Evolutionary conservation across 108 stramenopile genomes (phyloP).

Genomic region (Heterococcus sp.): DNA sequence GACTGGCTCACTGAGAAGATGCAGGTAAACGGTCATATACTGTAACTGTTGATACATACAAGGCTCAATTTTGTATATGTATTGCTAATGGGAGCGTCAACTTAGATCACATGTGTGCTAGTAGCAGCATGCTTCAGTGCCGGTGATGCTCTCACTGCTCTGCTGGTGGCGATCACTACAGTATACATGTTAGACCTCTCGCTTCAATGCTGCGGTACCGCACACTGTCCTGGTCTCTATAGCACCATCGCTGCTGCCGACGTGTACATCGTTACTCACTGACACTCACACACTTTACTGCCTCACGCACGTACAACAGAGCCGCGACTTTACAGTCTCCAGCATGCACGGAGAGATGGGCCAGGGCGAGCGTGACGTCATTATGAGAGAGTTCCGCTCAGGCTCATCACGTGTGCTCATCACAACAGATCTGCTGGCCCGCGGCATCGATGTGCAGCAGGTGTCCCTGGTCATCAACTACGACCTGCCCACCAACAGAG

Average conservation of each 20-base stretch:
- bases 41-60: no score
- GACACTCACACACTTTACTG: not conserved
- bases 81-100: no score
- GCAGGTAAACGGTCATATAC: slow-evolving; percentile 14
- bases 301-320: slow-evolving; percentile 36
- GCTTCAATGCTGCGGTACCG: not conserved
- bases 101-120: no score
- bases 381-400: slow-evolving; percentile 99
- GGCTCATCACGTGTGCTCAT: slow-evolving; percentile 99
- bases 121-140: no score
- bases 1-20: slow-evolving; percentile 96
- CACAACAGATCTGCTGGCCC: slow-evolving; percentile 86
- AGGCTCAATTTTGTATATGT: no score
- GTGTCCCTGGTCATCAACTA: slow-evolving; percentile 99
- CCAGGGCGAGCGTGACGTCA: slow-evolving; percentile 97
- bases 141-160: no score
- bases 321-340: slow-evolving; percentile 96
- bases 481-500: slow-evolving; percentile 98
- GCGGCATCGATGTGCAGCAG: slow-evolving; percentile 83
- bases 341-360: slow-evolving; percentile 99
- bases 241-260: not conserved
- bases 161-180: no score
- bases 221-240: not conserved
- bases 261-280: not conserved
- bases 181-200: no score